phyloP scores from a whole-genome alignment of 768 basidiomycete genomes.

The Auricularia heimuer region DNA sequence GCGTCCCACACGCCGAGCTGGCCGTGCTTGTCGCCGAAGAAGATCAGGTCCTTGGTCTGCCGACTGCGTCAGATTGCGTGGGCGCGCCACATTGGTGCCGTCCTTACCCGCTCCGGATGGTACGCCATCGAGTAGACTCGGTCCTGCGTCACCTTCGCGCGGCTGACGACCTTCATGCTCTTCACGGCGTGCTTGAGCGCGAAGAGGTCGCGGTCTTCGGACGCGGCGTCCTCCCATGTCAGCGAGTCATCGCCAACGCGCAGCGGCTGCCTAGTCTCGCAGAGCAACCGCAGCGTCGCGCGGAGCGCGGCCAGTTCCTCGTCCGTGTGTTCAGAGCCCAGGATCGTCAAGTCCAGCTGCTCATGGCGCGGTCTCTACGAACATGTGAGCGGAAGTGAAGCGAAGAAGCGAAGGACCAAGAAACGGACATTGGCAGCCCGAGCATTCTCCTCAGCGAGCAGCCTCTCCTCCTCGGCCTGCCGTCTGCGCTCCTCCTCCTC shows the following conservation, averaged over 20 bases:
- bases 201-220: slow-evolving; percentile 38
- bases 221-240: slow-evolving; percentile 31
- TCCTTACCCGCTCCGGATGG: slow-evolving; percentile 51
- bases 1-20: slow-evolving; percentile 84
- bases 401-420: neutral
- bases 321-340: slow-evolving; percentile 41
- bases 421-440: slow-evolving; percentile 40
- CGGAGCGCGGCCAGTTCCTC: slow-evolving; percentile 40
- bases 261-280: slow-evolving; percentile 28
- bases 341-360: slow-evolving; percentile 48
- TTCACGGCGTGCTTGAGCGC: slow-evolving; percentile 46
- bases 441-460: slow-evolving; percentile 52
- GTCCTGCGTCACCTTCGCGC: slow-evolving; percentile 71
- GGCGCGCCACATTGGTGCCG: neutral
- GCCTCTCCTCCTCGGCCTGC: slow-evolving; percentile 51
- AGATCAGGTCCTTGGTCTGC: slow-evolving; percentile 65
- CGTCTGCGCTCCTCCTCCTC: slow-evolving; percentile 39
- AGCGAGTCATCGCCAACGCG: slow-evolving; percentile 19
- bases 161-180: slow-evolving; percentile 53
- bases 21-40: slow-evolving; percentile 83
- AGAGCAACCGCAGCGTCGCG: slow-evolving; percentile 31
- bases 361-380: slow-evolving; percentile 47
- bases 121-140: slow-evolving; percentile 71
- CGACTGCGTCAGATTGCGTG: neutral
- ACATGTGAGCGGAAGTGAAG: neutral